Percentiles rank a stretch among this genome's conserved stretches.
Conservation (phyloP, 352 stramenopile genomes). For the Paralagenidium karlingii region DNA sequence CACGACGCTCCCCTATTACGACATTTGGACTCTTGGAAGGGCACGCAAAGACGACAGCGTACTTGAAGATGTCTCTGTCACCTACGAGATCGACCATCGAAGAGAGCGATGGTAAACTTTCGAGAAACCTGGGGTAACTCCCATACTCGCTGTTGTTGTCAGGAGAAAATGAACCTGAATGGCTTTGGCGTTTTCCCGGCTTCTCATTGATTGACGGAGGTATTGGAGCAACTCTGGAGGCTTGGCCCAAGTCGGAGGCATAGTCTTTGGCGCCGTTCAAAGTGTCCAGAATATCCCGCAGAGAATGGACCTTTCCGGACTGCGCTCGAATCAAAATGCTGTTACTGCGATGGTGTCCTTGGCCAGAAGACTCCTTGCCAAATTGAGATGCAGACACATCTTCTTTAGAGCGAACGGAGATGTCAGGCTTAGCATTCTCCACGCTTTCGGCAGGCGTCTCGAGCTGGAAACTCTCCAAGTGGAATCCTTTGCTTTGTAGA, state of each 20-base stretch:
- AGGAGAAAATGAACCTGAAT: not conserved
- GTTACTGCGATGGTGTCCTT: constrained; percentile 6
- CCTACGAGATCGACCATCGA: not conserved
- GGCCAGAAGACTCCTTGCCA: constrained; percentile 1
- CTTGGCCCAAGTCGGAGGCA: too few species aligned
- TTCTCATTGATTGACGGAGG: not conserved
- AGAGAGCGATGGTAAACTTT: not conserved
- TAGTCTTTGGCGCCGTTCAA: too few species aligned
- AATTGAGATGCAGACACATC: not conserved
- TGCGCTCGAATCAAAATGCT: constrained; percentile 14
- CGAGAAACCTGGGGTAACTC: constrained; percentile 2
- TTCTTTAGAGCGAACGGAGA: not conserved
- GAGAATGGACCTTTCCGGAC: constrained; percentile 13
- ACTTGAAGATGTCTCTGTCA: constrained; percentile 41
- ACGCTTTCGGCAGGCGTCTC: not conserved
- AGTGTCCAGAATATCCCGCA: constrained; percentile 14
- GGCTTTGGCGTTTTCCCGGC: not conserved
- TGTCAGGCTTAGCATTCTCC: not conserved
- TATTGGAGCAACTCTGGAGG: too few species aligned
- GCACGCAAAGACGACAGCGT: constrained; percentile 41
- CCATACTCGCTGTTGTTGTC: not conserved
- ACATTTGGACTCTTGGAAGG: constrained; percentile 23
- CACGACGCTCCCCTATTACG: too few species aligned
- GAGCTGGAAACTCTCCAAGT: constrained; percentile 1
- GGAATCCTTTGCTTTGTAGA: constrained; percentile 8